Percentiles rank a stretch among this genome's conserved stretches.
Conservation (phyloP, 345 rosid species). For the Eucalyptus grandis region DNA sequence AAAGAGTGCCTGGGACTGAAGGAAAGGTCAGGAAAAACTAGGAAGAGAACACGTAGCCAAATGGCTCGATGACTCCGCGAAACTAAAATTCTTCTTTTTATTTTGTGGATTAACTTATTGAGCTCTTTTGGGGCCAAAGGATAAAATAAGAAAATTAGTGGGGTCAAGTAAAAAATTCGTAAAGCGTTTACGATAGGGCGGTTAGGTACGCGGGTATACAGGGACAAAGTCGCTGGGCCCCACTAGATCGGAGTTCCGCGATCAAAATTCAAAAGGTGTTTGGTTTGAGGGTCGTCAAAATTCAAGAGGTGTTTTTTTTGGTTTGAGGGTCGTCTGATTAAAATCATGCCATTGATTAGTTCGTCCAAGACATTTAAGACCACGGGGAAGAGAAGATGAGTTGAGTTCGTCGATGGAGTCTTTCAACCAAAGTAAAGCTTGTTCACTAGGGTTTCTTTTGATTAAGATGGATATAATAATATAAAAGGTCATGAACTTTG, state of each 20-base stretch:
- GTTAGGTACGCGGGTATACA: not conserved
- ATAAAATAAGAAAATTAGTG: not conserved
- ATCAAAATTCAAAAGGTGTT: not conserved
- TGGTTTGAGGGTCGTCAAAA: not conserved
- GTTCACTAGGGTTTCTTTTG: too few relatives aligned
- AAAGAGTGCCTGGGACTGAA: not conserved
- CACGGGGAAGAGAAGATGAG: too few relatives aligned
- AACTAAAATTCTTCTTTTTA: not conserved
- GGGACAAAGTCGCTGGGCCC: not conserved
- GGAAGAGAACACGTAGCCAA: not conserved
- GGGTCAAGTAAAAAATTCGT: not conserved
- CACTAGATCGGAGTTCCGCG: not conserved
- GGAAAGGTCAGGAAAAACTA: not conserved
- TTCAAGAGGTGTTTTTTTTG: not conserved
- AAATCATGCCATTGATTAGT: not conserved
- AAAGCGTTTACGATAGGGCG: not conserved
- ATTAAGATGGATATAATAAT: not conserved
- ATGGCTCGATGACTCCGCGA: not conserved
- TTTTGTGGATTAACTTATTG: not conserved
- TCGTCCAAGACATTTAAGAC: too few relatives aligned
- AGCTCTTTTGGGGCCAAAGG: not conserved
- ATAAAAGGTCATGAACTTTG: not conserved
- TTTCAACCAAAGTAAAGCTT: too few relatives aligned
- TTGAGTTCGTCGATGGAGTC: too few relatives aligned
- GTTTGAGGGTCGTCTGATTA: not conserved